Evolutionary conservation across 169 alveolate species (phyloP).

Genomic region (Cryptosporidium bovis): DNA sequence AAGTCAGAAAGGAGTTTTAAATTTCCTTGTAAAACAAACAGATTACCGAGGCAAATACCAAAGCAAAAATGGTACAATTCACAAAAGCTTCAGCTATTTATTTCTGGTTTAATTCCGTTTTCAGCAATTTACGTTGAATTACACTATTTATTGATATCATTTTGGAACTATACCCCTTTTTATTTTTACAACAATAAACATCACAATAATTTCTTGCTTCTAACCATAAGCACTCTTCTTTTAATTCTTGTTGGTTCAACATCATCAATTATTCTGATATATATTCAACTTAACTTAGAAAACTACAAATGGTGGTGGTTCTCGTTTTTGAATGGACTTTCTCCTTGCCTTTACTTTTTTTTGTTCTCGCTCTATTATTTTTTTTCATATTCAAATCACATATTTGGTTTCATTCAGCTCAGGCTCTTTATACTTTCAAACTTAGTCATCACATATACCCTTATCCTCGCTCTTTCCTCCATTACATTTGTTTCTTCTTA

Average conservation of each 20-base stretch:
- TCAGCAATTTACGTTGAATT: conserved; percentile 64
- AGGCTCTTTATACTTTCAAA: conserved; percentile 46
- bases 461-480: conserved; percentile 16
- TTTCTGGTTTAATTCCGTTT: conserved; percentile 65
- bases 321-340: conserved; percentile 45
- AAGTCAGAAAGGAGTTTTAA: conserved; percentile 34
- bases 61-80: conserved; percentile 73
- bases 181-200: conserved; percentile 46
- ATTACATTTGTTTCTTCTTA: conserved; percentile 59
- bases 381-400: conserved; percentile 45
- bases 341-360: conserved; percentile 65
- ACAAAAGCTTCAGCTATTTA: conserved; percentile 36
- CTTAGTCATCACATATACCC: conserved; percentile 30
- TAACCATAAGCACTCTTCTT: conserved; percentile 51
- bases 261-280: conserved; percentile 43
- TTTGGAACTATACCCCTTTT: conserved; percentile 72
- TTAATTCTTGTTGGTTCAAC: conserved; percentile 53
- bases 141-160: conserved; percentile 41
- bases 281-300: conserved; percentile 64
- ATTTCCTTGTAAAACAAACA: conserved; percentile 68
- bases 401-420: conserved; percentile 49
- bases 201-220: conserved; percentile 35
- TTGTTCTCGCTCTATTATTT: conserved; percentile 50
- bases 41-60: conserved; percentile 70
- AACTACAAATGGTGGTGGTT: conserved; percentile 75